Conservation (phyloP, 805 yeast species). For the Tetrapisispora arboricola region DNA sequence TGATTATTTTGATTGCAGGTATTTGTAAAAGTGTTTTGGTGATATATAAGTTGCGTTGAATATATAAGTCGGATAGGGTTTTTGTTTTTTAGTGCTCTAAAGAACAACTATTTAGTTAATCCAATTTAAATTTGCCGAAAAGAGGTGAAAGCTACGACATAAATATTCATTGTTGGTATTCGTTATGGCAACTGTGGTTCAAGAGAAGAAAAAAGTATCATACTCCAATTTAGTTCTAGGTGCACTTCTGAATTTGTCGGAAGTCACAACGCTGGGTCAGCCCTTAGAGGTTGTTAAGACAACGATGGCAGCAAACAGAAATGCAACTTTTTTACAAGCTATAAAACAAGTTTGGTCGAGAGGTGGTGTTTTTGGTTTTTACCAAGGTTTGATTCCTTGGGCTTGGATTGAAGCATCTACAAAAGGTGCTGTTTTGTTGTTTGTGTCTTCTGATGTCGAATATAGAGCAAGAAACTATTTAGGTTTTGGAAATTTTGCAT, state of each 20-base stretch:
- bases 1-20: too few relatives aligned
- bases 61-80: too few relatives aligned
- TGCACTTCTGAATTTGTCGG: slow-evolving; percentile 85
- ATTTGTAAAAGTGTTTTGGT: too few relatives aligned
- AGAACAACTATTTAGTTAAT: too few relatives aligned
- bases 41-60: too few relatives aligned
- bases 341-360: slow-evolving; percentile 76
- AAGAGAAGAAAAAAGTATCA: slow-evolving; percentile 71
- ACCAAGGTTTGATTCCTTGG: slow-evolving; percentile 98
- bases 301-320: slow-evolving; percentile 96
- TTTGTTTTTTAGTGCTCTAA: too few relatives aligned
- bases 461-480: slow-evolving; percentile 47
- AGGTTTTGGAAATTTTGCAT: slow-evolving; percentile 61
- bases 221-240: slow-evolving; percentile 87
- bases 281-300: slow-evolving; percentile 94
- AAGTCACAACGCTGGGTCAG: slow-evolving; percentile 91
- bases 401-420: slow-evolving; percentile 99
- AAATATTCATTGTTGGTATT: too few relatives aligned
- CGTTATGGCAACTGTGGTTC: background rate
- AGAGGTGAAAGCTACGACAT: background rate
- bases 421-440: slow-evolving; percentile 90
- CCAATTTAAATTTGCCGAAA: too few relatives aligned
- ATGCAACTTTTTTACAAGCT: slow-evolving; percentile 55
- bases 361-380: slow-evolving; percentile 87
- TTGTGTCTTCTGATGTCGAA: slow-evolving; percentile 89